These are phyloP conservation scores for Trichomonas vaginalis DNA, from an alignment of 208 protist genomes.

Conservation along the genomic window DNA sequence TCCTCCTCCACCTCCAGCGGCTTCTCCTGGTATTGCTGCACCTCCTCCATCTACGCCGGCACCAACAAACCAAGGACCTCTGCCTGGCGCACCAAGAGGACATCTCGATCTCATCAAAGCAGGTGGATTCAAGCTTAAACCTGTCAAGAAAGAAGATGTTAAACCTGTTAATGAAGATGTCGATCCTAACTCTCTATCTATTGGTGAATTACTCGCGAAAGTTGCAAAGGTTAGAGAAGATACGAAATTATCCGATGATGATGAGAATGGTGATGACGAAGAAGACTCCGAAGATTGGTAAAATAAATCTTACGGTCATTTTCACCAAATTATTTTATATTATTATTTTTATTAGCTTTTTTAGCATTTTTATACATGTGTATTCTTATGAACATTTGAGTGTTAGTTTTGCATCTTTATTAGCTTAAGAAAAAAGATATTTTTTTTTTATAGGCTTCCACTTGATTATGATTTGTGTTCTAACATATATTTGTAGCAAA, in stretches of 20 bases:
- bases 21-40: not conserved
- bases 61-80: not conserved
- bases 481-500: no score
- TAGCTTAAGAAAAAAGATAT: no score
- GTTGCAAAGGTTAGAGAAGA: not conserved
- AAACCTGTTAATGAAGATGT: not conserved
- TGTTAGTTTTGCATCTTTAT: no score
- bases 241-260: not conserved
- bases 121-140: not conserved
- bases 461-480: no score
- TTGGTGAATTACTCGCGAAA: not conserved
- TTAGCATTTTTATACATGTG: no score
- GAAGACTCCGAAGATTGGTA: no score
- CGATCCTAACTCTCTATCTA: not conserved
- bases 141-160: not conserved
- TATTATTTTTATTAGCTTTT: no score
- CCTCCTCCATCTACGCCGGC: not conserved
- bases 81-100: not conserved
- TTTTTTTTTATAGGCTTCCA: no score
- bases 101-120: not conserved
- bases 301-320: no score
- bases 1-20: not conserved
- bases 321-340: no score
- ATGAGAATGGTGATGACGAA: no score
- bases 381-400: no score